phyloP scores from a whole-genome alignment of 768 basidiomycete species.

The Leccinum imitatum region DNA sequence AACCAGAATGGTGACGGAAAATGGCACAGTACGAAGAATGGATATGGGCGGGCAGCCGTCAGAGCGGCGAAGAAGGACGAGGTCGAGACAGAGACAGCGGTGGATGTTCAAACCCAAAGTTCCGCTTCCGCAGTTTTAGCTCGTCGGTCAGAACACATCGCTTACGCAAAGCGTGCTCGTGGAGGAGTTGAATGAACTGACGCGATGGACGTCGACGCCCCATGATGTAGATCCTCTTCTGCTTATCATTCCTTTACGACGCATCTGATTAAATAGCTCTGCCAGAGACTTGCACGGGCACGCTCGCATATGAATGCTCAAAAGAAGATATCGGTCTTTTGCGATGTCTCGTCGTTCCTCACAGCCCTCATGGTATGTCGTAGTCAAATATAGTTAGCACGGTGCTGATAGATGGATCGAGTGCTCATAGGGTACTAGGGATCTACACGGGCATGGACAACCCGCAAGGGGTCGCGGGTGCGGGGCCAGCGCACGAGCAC shows the following conservation, averaged over 20 bases:
- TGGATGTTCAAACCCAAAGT: conserved; percentile 54
- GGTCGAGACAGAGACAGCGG: conserved; percentile 14
- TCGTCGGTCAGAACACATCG: conserved; percentile 41
- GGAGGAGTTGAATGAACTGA: conserved; percentile 43
- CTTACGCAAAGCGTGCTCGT: conserved; percentile 48
- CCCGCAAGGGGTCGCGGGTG: conserved; percentile 39
- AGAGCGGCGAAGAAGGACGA: conserved; percentile 39
- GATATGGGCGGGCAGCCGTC: conserved; percentile 43
- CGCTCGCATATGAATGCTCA: conserved; percentile 74
- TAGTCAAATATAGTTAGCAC: background rate
- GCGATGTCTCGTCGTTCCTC: conserved; percentile 57
- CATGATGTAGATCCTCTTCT: conserved; percentile 42
- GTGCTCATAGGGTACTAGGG: too few species aligned
- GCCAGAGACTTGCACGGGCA: conserved; percentile 38
- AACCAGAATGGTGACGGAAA: conserved; percentile 51
- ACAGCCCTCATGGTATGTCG: conserved; percentile 56
- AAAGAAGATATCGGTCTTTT: conserved; percentile 62
- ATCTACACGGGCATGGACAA: too few species aligned
- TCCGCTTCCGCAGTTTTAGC: conserved; percentile 60
- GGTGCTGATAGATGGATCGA: conserved; percentile 2
- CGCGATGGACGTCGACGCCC: conserved; percentile 32
- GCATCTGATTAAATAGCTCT: background rate
- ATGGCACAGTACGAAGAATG: conserved; percentile 52
- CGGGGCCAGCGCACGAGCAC: too few species aligned
- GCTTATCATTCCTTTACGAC: conserved; percentile 38